Conservation (phyloP, 192 early-diverging fungal species). For the Coemansia sp. region DNA sequence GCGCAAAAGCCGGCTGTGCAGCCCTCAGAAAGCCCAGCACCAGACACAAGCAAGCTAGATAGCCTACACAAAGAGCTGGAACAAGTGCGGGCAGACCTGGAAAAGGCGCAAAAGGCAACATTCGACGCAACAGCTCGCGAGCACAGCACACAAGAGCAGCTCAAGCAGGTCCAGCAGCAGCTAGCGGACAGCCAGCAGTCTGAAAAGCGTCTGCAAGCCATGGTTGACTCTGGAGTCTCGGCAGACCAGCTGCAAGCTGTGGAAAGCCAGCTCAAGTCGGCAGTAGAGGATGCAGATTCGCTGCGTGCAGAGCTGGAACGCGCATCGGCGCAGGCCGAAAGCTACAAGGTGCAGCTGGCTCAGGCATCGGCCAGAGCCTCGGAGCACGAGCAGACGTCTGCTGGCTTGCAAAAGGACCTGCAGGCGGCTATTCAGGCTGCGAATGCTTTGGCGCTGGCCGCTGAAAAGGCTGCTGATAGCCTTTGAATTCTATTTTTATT, state of each 20-base stretch:
- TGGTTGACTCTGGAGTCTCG: constrained; percentile 8
- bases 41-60: constrained; percentile 71
- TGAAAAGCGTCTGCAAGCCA: constrained; percentile 7
- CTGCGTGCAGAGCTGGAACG: constrained; percentile 20
- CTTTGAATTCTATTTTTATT: constrained; percentile 3
- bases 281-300: constrained; percentile 12
- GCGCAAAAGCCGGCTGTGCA: constrained; percentile 1
- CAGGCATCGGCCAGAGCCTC: constrained; percentile 13
- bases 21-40: neutral
- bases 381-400: constrained; percentile 14
- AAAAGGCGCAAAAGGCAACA: constrained; percentile 11
- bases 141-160: constrained; percentile 16
- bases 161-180: constrained; percentile 14
- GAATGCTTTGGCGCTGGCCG: constrained; percentile 35
- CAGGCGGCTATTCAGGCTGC: constrained; percentile 28
- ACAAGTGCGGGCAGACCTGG: constrained; percentile 45
- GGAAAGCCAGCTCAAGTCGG: constrained; percentile 18
- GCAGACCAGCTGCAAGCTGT: constrained; percentile 11
- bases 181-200: constrained; percentile 13
- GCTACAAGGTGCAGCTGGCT: constrained; percentile 19
- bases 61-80: constrained; percentile 66
- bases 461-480: constrained; percentile 40
- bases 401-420: constrained; percentile 33
- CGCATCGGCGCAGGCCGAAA: constrained; percentile 16
- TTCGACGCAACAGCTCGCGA: constrained; percentile 5